These are phyloP conservation scores for Pyrenochaeta sp. DNA, from an alignment of 2,329 filamentous ascomycete genomes.

Conservation along the genomic window DNA sequence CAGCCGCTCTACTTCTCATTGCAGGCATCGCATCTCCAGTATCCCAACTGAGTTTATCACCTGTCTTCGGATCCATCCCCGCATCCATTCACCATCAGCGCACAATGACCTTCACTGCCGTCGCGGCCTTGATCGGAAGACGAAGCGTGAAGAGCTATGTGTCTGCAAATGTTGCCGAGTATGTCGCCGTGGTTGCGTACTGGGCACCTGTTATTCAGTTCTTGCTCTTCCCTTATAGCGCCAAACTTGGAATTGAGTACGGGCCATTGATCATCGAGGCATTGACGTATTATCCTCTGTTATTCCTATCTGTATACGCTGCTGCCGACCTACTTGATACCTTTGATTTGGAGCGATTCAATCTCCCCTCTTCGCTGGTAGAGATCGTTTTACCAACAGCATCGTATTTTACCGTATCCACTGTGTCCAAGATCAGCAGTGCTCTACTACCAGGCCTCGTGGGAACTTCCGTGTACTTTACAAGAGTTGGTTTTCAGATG, in stretches of 20 bases:
- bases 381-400: constrained; percentile 72
- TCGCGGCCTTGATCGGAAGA: constrained; percentile 77
- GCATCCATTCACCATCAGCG: constrained; percentile 74
- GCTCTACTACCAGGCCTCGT: constrained; percentile 60
- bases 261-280: constrained; percentile 81
- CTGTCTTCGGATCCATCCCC: constrained; percentile 88
- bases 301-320: constrained; percentile 52
- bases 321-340: constrained; percentile 66
- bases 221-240: constrained; percentile 73
- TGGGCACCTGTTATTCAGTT: constrained; percentile 79
- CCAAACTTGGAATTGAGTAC: constrained; percentile 69
- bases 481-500: constrained; percentile 76
- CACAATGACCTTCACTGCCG: constrained; percentile 71
- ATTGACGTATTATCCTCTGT: constrained; percentile 69
- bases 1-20: constrained; percentile 59
- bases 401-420: constrained; percentile 71
- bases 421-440: constrained; percentile 53
- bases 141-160: constrained; percentile 62
- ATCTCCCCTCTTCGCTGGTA: constrained; percentile 64
- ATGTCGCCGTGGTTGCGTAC: constrained; percentile 77
- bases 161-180: constrained; percentile 56
- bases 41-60: constrained; percentile 80
- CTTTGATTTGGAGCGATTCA: constrained; percentile 64
- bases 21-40: constrained; percentile 72
- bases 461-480: constrained; percentile 70